A percentile compares a stretch with the other conserved stretches of the same genome.
Evolutionary conservation across 257 asterid genomes (phyloP).

Genomic region (Dorcoceras hygrometricum): DNA sequence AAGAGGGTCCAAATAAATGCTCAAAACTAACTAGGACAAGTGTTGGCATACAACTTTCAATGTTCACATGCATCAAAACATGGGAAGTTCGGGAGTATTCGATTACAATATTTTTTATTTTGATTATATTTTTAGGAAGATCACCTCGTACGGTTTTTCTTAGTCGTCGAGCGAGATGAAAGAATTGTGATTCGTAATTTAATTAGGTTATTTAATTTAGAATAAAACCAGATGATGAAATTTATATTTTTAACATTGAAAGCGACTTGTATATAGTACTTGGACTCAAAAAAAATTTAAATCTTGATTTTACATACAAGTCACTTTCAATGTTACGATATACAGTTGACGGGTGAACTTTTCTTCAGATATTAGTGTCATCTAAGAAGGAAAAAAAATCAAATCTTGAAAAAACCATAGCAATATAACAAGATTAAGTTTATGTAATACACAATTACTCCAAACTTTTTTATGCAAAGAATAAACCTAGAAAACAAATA

Average conservation of each 20-base stretch:
- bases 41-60: slow-evolving; percentile 23
- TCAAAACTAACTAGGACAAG: slow-evolving; percentile 29
- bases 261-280: neutral
- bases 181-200: neutral
- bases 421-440: neutral
- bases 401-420: slow-evolving; percentile 2
- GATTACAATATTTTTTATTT: slow-evolving; percentile 5
- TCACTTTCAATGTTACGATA: too few species aligned
- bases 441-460: neutral
- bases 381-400: neutral
- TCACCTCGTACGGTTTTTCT: neutral
- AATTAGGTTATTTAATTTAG: neutral
- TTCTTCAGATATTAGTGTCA: neutral
- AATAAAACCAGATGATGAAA: neutral
- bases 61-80: slow-evolving; percentile 33
- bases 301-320: too few species aligned
- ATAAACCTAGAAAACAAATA: slow-evolving; percentile 5
- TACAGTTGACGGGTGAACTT: too few species aligned
- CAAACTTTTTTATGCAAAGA: neutral
- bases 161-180: neutral
- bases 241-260: neutral
- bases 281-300: too few species aligned
- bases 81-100: slow-evolving; percentile 10
- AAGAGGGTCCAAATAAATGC: slow-evolving; percentile 32
- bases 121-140: neutral